Conservation (phyloP, 805 yeast genomes). For the Scheffersomyces amazonensis region DNA sequence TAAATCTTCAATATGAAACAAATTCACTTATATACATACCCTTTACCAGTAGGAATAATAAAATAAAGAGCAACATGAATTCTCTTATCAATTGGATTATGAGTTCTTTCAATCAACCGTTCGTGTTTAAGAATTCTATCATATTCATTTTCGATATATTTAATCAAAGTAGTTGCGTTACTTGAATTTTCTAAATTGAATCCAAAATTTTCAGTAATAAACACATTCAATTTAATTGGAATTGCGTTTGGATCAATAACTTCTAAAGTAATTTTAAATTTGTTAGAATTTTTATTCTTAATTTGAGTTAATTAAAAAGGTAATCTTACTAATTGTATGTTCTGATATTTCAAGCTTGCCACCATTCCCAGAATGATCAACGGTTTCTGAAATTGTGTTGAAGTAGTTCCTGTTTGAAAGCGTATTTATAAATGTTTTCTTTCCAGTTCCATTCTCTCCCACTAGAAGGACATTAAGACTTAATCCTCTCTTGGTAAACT, state of each 20-base stretch:
- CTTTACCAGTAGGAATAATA: constrained; percentile 64
- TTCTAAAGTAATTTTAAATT: not conserved
- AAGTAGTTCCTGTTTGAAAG: constrained; percentile 48
- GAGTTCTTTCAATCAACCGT: constrained; percentile 19
- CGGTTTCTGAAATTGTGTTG: too few species aligned
- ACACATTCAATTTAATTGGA: constrained; percentile 18
- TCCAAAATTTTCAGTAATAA: constrained; percentile 23
- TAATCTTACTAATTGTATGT: constrained; percentile 1
- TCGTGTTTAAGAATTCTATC: constrained; percentile 71
- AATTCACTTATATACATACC: constrained; percentile 15
- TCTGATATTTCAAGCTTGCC: too few species aligned
- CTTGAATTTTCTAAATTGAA: constrained; percentile 16
- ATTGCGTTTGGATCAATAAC: constrained; percentile 6
- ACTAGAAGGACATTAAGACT: constrained; percentile 26
- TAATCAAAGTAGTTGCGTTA: constrained; percentile 37
- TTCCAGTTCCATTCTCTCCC: constrained; percentile 50
- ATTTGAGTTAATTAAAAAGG: too few species aligned
- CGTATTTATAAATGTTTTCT: constrained; percentile 75
- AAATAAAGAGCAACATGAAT: constrained; percentile 84
- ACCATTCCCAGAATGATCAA: too few species aligned
- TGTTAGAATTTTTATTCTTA: too few species aligned
- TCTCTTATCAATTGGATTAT: constrained; percentile 49
- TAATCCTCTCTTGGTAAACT: constrained; percentile 17
- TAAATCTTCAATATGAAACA: not conserved
- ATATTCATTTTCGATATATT: constrained; percentile 76